A percentile compares a stretch with the other conserved stretches of the same genome.
These are phyloP conservation scores for Cardiospermum halicacabum DNA, from an alignment of 345 rosid species.

Conservation along the genomic window DNA sequence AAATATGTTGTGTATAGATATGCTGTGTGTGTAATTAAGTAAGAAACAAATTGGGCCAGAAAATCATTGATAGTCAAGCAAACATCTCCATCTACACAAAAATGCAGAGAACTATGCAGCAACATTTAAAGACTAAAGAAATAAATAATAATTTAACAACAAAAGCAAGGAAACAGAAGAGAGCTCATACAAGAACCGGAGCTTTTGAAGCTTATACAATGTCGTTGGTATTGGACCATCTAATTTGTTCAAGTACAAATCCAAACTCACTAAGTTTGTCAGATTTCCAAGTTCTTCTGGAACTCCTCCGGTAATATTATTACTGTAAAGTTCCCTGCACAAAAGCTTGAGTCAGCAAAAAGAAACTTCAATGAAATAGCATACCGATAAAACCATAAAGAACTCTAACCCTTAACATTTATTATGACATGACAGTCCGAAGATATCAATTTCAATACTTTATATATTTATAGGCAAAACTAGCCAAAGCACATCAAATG, in stretches of 20 bases:
- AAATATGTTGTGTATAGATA: no score
- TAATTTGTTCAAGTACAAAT: slow-evolving; percentile 73
- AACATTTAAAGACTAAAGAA: no score
- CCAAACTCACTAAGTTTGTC: slow-evolving; percentile 87
- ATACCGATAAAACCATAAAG: neutral
- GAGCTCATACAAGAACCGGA: slow-evolving; percentile 66
- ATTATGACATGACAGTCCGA: neutral
- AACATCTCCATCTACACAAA: neutral
- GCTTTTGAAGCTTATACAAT: slow-evolving; percentile 51
- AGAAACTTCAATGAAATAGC: slow-evolving; percentile 1
- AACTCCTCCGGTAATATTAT: slow-evolving; percentile 57
- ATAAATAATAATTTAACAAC: slow-evolving; percentile 6
- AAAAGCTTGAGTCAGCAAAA: slow-evolving; percentile 13
- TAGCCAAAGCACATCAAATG: neutral
- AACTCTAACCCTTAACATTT: neutral
- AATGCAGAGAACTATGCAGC: neutral
- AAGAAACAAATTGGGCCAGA: neutral
- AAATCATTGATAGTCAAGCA: neutral
- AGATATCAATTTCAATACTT: no score
- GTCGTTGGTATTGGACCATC: slow-evolving; percentile 54
- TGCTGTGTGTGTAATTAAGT: no score
- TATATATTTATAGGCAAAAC: neutral
- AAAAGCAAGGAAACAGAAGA: slow-evolving; percentile 7
- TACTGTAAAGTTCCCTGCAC: slow-evolving; percentile 81
- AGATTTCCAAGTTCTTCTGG: slow-evolving; percentile 85